These are phyloP conservation scores for Silene latifolia DNA, from an alignment of 148 eudicot genomes.

Conservation along the genomic window DNA sequence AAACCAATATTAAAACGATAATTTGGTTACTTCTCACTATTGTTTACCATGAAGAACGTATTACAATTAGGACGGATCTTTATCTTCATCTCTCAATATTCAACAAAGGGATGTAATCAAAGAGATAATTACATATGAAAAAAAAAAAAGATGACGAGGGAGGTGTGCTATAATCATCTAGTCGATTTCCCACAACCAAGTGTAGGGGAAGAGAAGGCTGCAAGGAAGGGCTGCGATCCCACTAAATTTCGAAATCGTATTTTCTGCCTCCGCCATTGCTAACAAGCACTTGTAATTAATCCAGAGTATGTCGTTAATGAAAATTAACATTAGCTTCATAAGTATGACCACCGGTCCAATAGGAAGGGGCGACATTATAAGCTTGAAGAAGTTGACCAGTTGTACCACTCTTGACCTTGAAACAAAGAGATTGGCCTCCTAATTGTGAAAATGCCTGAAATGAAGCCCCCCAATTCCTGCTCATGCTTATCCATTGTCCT, in stretches of 20 bases:
- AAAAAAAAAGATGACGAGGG: too few species aligned
- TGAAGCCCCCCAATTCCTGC: slow-evolving; percentile 91
- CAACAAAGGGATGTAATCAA: too few species aligned
- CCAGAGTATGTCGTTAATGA: background rate
- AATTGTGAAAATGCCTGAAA: slow-evolving; percentile 69
- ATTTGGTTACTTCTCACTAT: too few species aligned
- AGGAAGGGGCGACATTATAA: slow-evolving; percentile 50
- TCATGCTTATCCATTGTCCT: slow-evolving; percentile 64
- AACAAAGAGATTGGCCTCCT: slow-evolving; percentile 61
- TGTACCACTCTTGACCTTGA: slow-evolving; percentile 44
- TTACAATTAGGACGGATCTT: too few species aligned
- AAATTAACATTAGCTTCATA: slow-evolving; percentile 54
- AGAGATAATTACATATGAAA: too few species aligned
- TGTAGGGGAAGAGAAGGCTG: background rate
- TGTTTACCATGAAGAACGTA: too few species aligned
- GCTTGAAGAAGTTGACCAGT: slow-evolving; percentile 39
- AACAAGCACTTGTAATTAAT: background rate
- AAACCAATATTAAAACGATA: too few species aligned
- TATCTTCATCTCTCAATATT: background rate
- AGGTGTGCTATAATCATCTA: background rate
- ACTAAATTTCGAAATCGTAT: background rate
- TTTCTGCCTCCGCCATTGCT: background rate
- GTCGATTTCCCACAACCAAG: background rate
- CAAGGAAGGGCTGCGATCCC: background rate
- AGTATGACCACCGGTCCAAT: slow-evolving; percentile 58